Percentiles rank a stretch among this genome's conserved stretches.
Evolutionary conservation across 495 filamentous ascomycete genomes (phyloP).

Genomic region (Xylaria sp.): DNA sequence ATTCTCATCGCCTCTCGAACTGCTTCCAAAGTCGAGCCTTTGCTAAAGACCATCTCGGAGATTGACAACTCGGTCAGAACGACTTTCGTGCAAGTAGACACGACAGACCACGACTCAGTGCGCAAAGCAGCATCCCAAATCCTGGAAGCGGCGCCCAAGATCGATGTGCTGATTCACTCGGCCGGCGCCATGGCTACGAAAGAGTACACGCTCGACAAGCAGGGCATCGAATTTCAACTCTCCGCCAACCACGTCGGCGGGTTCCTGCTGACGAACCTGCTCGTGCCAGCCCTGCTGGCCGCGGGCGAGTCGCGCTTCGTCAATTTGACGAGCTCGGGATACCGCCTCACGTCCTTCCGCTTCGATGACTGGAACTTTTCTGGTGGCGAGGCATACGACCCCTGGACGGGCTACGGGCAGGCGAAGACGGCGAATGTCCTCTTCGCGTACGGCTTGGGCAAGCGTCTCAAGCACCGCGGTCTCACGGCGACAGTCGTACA

Average conservation of each 20-base stretch:
- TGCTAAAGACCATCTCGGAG: slow-evolving; percentile 48
- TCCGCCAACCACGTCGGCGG: slow-evolving; percentile 67
- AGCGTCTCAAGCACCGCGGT: slow-evolving; percentile 40
- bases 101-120: slow-evolving; percentile 56
- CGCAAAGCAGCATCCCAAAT: slow-evolving; percentile 57
- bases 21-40: slow-evolving; percentile 45
- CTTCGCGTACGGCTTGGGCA: slow-evolving; percentile 57
- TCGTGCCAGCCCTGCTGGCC: slow-evolving; percentile 55
- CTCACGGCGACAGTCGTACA: slow-evolving; percentile 47
- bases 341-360: slow-evolving; percentile 50
- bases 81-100: slow-evolving; percentile 55
- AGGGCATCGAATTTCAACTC: slow-evolving; percentile 64
- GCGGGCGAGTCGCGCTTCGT: slow-evolving; percentile 44
- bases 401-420: slow-evolving; percentile 59
- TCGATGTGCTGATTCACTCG: slow-evolving; percentile 75
- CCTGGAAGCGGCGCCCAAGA: slow-evolving; percentile 49
- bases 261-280: slow-evolving; percentile 62
- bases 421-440: slow-evolving; percentile 68
- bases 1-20: slow-evolving; percentile 55
- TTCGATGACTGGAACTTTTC: slow-evolving; percentile 61
- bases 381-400: slow-evolving; percentile 47
- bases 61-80: slow-evolving; percentile 47
- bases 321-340: slow-evolving; percentile 49
- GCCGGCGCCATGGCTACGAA: slow-evolving; percentile 68
- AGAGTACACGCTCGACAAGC: slow-evolving; percentile 48